Conservation (phyloP, 352 stramenopile species). For the Phytophthora brassicae region DNA sequence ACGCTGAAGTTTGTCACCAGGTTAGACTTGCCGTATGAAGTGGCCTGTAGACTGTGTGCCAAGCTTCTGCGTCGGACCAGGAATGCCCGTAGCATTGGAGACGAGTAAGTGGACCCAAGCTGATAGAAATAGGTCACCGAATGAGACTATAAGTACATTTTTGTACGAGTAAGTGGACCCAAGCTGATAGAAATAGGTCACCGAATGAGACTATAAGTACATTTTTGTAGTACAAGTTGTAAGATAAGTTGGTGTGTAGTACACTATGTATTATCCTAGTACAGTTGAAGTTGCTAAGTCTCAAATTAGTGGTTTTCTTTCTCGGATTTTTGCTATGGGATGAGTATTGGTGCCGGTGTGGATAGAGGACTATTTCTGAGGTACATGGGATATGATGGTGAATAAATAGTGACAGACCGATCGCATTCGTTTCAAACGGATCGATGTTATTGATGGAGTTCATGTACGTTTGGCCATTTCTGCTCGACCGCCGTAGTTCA, state of each 20-base stretch:
- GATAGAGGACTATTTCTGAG: conserved; percentile 14
- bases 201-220: conserved; percentile 13
- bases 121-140: conserved; percentile 15
- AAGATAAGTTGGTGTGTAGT: conserved; percentile 3
- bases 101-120: conserved; percentile 10
- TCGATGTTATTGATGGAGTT: conserved; percentile 1
- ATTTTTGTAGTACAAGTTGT: background rate
- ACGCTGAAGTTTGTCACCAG: background rate
- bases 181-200: conserved; percentile 8
- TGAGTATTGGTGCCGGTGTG: background rate
- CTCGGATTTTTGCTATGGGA: conserved; percentile 1
- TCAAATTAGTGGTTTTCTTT: conserved; percentile 13
- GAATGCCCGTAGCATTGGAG: conserved; percentile 21
- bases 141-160: conserved; percentile 8
- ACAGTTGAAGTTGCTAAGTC: background rate
- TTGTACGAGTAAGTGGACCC: conserved; percentile 13
- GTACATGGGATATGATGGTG: conserved; percentile 2
- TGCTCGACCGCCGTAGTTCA: background rate
- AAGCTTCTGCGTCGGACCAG: conserved; percentile 10
- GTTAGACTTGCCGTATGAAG: background rate
- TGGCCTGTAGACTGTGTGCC: conserved; percentile 3
- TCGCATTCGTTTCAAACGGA: conserved; percentile 28
- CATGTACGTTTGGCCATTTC: conserved; percentile 13
- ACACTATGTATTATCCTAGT: background rate
- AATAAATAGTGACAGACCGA: conserved; percentile 9